Evolutionary conservation across 83 land plant genomes (phyloP), one percentile per base, ranked within the genome.

Genomic region (Diphasiastrum complanatum): DNA sequence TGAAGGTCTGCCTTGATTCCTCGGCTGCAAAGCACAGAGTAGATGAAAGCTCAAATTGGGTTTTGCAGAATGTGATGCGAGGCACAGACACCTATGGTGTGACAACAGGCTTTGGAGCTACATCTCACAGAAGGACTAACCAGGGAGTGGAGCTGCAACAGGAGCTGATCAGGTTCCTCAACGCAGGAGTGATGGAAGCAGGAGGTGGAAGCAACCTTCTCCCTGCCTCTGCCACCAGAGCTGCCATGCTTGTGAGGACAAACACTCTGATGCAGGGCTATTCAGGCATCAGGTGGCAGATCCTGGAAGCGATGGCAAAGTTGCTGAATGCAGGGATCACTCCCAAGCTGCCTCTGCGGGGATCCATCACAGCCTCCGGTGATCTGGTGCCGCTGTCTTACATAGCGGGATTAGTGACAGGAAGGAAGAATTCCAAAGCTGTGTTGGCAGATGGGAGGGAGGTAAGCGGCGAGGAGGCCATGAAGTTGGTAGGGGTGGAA

Each of bases 121-220:
- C 64, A 0, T 61, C 64, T 18, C 54, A 61, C 64, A 60, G 64
- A 60, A n/a, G 57, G 60, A 61, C 64, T 0, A 45, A 41, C 11
- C 60, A 61, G 6, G 64, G 64, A 1, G 64, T 61, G 26, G 64
- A 45, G 51, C 61, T 57, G 8, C 61, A 57, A 19, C 1, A 34
- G 45, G 61, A 57, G 61, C 61, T 57, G 23, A 61, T 61, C 59
- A 60, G 64, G 33, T 61, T 61, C 64, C 14, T 61, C 28, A 61
- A 61, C 27, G 64, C 57, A 2, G 64, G 64, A 2, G 57, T 61
- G 4, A 12, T 61, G 29, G 1, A 5, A 22, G 46, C 20, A 8
- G 62, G 34, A 2, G 75, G 71, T 16, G 27, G 54, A 2, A 46
- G 31, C 62, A 4, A 0, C 11, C 12, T 26, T 3, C 14, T 45